phyloP scores from a whole-genome alignment of 108 stramenopile genomes.

The Fistulifera solaris region DNA sequence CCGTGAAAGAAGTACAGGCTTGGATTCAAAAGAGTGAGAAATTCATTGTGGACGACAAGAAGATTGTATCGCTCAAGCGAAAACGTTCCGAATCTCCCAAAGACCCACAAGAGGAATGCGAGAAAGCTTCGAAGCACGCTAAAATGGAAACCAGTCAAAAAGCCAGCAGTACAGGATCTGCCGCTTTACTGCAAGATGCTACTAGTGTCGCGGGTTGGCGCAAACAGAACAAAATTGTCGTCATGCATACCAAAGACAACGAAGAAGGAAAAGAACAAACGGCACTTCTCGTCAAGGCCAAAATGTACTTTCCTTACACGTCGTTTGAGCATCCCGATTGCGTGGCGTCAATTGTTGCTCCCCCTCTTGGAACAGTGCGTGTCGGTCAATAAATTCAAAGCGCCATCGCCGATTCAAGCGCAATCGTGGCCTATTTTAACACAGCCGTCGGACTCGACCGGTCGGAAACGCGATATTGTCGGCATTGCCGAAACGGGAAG shows the following conservation, averaged over 20 bases:
- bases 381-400: slow-evolving; percentile 65
- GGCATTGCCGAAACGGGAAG: slow-evolving; percentile 97
- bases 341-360: slow-evolving; percentile 26
- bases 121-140: slow-evolving; percentile 8
- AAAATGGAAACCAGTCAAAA: slow-evolving; percentile 1
- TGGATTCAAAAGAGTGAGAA: slow-evolving; percentile 49
- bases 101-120: slow-evolving; percentile 28
- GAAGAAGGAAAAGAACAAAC: slow-evolving; percentile 37
- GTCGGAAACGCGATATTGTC: slow-evolving; percentile 62
- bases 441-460: slow-evolving; percentile 4
- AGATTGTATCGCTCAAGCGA: slow-evolving; percentile 27
- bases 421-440: slow-evolving; percentile 89
- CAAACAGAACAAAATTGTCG: slow-evolving; percentile 72
- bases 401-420: slow-evolving; percentile 94
- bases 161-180: slow-evolving; percentile 10
- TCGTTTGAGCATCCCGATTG: slow-evolving; percentile 56
- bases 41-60: slow-evolving; percentile 62
- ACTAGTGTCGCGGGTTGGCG: slow-evolving; percentile 53
- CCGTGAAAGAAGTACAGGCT: slow-evolving; percentile 38
- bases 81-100: slow-evolving; percentile 7
- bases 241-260: slow-evolving; percentile 51
- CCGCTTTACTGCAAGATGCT: slow-evolving; percentile 9
- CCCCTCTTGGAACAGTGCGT: slow-evolving; percentile 63
- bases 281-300: too few species aligned
- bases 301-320: slow-evolving; percentile 34